Evolutionary conservation across 768 basidiomycete species (phyloP), one percentile per base, ranked within the genome.

Genomic region (Pulveroboletus sp.): DNA sequence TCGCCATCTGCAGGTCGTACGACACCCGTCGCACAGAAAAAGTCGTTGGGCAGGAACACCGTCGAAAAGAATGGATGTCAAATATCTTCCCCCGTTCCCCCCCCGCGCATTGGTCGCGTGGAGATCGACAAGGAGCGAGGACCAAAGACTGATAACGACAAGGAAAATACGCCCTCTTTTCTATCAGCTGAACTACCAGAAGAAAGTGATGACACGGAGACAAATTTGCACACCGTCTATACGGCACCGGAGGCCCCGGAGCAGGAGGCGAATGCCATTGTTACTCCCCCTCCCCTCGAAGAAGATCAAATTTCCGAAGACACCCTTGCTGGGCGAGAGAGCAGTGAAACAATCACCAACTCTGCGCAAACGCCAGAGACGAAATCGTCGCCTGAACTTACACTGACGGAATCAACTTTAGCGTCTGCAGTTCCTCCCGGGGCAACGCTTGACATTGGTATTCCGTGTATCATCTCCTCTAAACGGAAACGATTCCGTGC

Each of bases 401-500:
- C 64, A 3, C 60, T 64, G 18, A 62, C 58, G 1, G 60, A 66
- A 36, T 61, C 58, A 3, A 58, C 68, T 17, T 56, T 68, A 37
- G 55, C 55, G 7, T 58, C 57, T 5, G 33, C 56, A 15, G 54
- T 54, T 5, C 69, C 57, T 3, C 53, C 54, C 8, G 90, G 91
- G 1, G 82, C 84, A 3, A 87, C 83, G 10, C 79, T 94, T 32
- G 85, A 89, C 32, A 82, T 93, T 26, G 91, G 91, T 8, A 93
- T 93, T 31, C 89, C 92, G 0, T 93, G 92, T 70, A 91, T 93
- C 64, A 86, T 93, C 55, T 80, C 88, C 3, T 86, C 84, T 37
- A 87, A 89, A 63, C 78, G 86, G 33, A 84, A 85, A 54, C 79
- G 89, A 8, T 91, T 93, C 76, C 83, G 86, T 43, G 92, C 92